Conservation (phyloP, 192 early-diverging fungal genomes). For the Dimargaris cristalligena region DNA sequence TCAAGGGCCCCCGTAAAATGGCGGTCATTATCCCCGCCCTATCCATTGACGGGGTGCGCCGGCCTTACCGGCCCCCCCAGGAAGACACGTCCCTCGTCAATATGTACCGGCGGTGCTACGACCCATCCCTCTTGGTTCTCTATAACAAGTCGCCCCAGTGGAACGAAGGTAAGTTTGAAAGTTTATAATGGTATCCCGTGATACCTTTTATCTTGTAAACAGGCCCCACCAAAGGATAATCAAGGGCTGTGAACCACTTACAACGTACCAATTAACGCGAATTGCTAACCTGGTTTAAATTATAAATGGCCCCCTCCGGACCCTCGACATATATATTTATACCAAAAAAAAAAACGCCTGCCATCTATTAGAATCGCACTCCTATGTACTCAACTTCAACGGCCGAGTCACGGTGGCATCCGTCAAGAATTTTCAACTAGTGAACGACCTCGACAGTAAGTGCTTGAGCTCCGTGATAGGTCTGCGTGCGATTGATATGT, state of each 20-base stretch:
- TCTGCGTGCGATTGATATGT: too few species aligned
- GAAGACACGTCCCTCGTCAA: neutral
- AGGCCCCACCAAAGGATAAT: too few species aligned
- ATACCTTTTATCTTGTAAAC: too few species aligned
- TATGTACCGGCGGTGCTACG: neutral
- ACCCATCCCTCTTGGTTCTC: conserved; percentile 39
- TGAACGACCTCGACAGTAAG: conserved; percentile 76
- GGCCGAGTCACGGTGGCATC: conserved; percentile 74
- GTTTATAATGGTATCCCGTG: too few species aligned
- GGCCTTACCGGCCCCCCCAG: neutral
- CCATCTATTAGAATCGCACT: conserved; percentile 55
- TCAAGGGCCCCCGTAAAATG: conserved; percentile 87
- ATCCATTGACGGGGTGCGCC: conserved; percentile 1
- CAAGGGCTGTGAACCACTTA: too few species aligned
- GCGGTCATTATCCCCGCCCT: conserved; percentile 47
- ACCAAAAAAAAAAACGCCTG: too few species aligned
- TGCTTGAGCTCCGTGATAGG: too few species aligned
- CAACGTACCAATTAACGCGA: too few species aligned
- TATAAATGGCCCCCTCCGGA: too few species aligned
- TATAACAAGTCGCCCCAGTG: conserved; percentile 90
- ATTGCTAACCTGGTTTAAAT: too few species aligned
- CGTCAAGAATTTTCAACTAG: conserved; percentile 95
- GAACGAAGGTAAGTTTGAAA: conserved; percentile 65
- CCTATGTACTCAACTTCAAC: conserved; percentile 88
- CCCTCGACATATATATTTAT: too few species aligned